These are phyloP conservation scores for Debaryomyces sp. DNA, from an alignment of 1,139 yeast species.

Conservation along the genomic window DNA sequence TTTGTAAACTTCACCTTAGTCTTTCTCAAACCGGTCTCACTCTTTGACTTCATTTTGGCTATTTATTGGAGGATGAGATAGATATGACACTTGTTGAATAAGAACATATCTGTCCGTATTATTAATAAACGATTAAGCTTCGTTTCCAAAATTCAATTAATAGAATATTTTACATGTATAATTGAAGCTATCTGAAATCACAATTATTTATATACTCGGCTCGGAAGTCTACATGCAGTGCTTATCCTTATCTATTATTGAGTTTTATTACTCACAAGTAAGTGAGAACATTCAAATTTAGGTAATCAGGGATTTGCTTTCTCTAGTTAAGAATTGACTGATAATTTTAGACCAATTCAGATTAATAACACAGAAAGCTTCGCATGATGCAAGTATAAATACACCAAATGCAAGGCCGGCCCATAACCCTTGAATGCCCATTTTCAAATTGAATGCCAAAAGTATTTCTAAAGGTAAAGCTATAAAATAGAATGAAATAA, in stretches of 20 bases:
- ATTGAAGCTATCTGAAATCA: no score
- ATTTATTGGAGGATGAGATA: no score
- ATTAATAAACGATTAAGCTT: no score
- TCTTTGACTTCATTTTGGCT: neutral
- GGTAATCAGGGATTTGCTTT: neutral
- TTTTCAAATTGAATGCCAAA: constrained; percentile 1
- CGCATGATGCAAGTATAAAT: neutral
- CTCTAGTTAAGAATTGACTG: neutral
- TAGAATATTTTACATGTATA: no score
- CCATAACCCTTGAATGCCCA: constrained; percentile 2
- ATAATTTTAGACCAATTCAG: constrained; percentile 2
- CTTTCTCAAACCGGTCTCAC: neutral
- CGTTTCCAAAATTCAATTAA: no score
- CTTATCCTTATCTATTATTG: no score
- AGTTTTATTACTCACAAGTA: no score
- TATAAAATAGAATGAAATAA: neutral
- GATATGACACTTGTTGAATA: no score
- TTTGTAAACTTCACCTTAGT: neutral
- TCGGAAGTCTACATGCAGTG: no score
- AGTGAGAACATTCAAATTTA: no score
- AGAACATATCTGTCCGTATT: no score
- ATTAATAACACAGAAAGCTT: neutral
- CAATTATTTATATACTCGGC: no score
- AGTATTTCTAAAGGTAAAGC: constrained; percentile 1
- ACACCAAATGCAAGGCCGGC: neutral